phyloP scores from a whole-genome alignment of 371 early-diverging fungal genomes.

The Mortierella sp. region DNA sequence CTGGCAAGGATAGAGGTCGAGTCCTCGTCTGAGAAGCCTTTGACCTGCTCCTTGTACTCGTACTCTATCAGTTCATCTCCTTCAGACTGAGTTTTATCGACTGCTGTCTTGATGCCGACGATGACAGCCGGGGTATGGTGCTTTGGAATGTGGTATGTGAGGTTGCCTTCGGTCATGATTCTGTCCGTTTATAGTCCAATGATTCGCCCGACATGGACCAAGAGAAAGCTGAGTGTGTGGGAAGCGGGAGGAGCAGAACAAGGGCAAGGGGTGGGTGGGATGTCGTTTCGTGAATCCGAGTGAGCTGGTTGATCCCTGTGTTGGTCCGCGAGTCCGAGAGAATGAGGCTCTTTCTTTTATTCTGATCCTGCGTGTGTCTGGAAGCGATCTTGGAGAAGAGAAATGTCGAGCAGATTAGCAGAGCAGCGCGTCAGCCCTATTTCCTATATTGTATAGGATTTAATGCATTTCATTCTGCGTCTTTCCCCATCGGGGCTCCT shows the following conservation, averaged over 20 bases:
- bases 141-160: conserved; percentile 30
- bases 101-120: conserved; percentile 31
- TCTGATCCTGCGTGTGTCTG: no score
- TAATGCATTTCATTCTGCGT: conserved; percentile 6
- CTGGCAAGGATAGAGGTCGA: conserved; percentile 21
- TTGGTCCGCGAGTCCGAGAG: no score
- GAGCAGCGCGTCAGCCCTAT: no score
- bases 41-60: conserved; percentile 35
- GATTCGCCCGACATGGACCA: neutral
- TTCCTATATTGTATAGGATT: conserved; percentile 3
- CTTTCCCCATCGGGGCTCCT: neutral
- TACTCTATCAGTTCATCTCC: conserved; percentile 35
- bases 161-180: conserved; percentile 8
- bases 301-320: no score
- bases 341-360: no score
- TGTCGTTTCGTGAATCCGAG: no score
- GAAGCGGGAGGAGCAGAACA: no score
- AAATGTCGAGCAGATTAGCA: no score
- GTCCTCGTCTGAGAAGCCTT: conserved; percentile 40
- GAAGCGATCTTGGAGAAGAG: no score
- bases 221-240: no score
- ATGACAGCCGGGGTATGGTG: conserved; percentile 45
- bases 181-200: neutral
- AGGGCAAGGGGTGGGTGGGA: no score
- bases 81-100: conserved; percentile 15